Evolutionary conservation across 352 stramenopile species (phyloP), one percentile per base, ranked within the genome.

Genomic region (Peronospora belbahrii): DNA sequence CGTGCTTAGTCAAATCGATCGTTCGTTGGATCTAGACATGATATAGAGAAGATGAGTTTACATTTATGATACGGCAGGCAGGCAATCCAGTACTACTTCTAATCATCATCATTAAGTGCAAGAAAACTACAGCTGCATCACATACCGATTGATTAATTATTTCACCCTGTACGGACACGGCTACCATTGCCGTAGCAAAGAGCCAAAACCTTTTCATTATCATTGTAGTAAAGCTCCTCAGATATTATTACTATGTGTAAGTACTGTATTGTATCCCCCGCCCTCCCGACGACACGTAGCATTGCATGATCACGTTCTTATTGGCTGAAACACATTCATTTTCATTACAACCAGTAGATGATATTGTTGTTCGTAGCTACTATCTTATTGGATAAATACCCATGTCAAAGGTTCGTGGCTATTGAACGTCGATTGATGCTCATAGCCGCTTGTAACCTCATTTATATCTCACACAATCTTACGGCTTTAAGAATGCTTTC

Each of bases 1-100:
- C 74, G 61, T 91, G 82, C 55, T 77, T 74, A 20, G 77, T 94
- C 41, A 94, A 50, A 51, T 94, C 79, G 20, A 90, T 55, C 33
- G 68, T 70, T 49, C 82, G 82, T 59, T 94, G 88, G 23, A 79
- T 64, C 78, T 88, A 40, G 8, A 19, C 3, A 48, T 25, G 42
- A 38, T 11, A 35, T 3, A 35, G n/a, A 11, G 30, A 35, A n/a
- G n/a, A n/a, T n/a, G n/a, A n/a, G n/a, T n/a, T n/a, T n/a, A n/a
- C n/a, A n/a, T n/a, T n/a, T n/a, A n/a, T n/a, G n/a, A n/a, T n/a
- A n/a, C n/a, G n/a, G n/a, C n/a, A n/a, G n/a, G n/a, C n/a, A n/a
- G n/a, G n/a, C n/a, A n/a, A n/a, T n/a, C n/a, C n/a, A n/a, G n/a
- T n/a, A n/a, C n/a, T n/a, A n/a, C n/a, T n/a, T n/a, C n/a, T n/a